Percentiles rank a stretch among this genome's conserved stretches.
Conservation (phyloP, 2,329 filamentous ascomycete species). For the Fusarium sp. region DNA sequence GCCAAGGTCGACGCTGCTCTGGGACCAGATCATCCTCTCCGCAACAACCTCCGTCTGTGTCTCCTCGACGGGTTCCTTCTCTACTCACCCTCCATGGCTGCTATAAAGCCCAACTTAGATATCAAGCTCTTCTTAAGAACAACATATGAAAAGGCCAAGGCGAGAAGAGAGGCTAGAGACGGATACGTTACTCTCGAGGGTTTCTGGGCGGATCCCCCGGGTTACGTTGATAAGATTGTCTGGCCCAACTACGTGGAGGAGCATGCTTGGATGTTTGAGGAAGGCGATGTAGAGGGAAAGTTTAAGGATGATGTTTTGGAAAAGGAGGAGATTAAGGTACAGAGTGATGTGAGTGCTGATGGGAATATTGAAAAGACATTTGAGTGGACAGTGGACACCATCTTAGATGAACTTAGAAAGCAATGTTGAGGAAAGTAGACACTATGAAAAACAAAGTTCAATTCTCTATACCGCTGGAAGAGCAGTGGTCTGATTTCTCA, state of each 20-base stretch:
- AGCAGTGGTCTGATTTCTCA: neutral
- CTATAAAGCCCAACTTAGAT: slow-evolving; percentile 73
- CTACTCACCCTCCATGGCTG: slow-evolving; percentile 69
- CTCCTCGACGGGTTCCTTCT: slow-evolving; percentile 92
- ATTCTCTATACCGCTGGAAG: neutral
- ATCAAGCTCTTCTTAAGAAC: slow-evolving; percentile 83
- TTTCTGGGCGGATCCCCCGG: slow-evolving; percentile 95
- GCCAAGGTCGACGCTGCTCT: slow-evolving; percentile 62
- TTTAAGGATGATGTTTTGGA: slow-evolving; percentile 61
- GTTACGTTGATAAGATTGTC: slow-evolving; percentile 93
- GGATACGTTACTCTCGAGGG: slow-evolving; percentile 87
- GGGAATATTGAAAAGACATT: slow-evolving; percentile 71
- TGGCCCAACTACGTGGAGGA: slow-evolving; percentile 93
- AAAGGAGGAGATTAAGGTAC: slow-evolving; percentile 61
- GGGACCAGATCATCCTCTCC: slow-evolving; percentile 56
- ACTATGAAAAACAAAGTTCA: neutral
- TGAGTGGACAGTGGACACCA: slow-evolving; percentile 74
- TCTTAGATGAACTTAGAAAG: slow-evolving; percentile 63
- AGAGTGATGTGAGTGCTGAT: slow-evolving; percentile 60
- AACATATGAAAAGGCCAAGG: slow-evolving; percentile 71
- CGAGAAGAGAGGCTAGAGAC: slow-evolving; percentile 73
- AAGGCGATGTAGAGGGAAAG: slow-evolving; percentile 72
- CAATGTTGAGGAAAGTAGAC: slow-evolving; percentile 15
- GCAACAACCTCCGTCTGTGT: slow-evolving; percentile 64
- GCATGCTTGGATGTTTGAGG: slow-evolving; percentile 83